phyloP scores from a whole-genome alignment of 2,329 filamentous ascomycete genomes.

The Pseudopithomyces maydicus region DNA sequence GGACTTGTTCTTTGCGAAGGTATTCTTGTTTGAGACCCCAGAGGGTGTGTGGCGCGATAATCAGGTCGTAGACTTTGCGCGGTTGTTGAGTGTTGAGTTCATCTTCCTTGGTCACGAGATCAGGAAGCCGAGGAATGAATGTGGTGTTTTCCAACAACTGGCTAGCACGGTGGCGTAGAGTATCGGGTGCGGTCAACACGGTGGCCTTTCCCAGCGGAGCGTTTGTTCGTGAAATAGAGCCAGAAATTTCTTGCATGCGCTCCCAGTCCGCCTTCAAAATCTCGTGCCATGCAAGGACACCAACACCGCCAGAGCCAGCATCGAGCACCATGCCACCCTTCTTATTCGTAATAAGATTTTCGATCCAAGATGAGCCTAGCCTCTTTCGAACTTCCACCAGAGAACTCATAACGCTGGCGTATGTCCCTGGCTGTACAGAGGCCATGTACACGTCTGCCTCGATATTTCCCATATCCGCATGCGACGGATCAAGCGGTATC shows the following conservation, averaged over 20 bases:
- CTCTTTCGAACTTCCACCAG: constrained; percentile 76
- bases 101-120: constrained; percentile 72
- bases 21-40: constrained; percentile 77
- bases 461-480: constrained; percentile 72
- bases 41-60: constrained; percentile 85
- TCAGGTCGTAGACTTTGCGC: constrained; percentile 84
- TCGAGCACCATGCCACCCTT: constrained; percentile 72
- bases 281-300: constrained; percentile 75
- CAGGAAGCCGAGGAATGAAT: constrained; percentile 88
- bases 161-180: constrained; percentile 76
- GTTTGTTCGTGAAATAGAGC: constrained; percentile 25
- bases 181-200: constrained; percentile 77
- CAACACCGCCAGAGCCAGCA: constrained; percentile 74
- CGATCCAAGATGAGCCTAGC: constrained; percentile 72
- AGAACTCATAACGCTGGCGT: constrained; percentile 69
- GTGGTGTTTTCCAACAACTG: constrained; percentile 84
- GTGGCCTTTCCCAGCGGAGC: constrained; percentile 73
- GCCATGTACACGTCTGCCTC: constrained; percentile 76
- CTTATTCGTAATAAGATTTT: constrained; percentile 65
- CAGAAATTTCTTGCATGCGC: constrained; percentile 57
- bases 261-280: constrained; percentile 83
- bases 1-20: constrained; percentile 75
- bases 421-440: constrained; percentile 71
- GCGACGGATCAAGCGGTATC: constrained; percentile 67
- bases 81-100: constrained; percentile 40